A percentile compares a stretch with the other conserved stretches of the same genome.
Conservation (phyloP, 2,329 filamentous ascomycete species). For the Neurospora sp. region DNA sequence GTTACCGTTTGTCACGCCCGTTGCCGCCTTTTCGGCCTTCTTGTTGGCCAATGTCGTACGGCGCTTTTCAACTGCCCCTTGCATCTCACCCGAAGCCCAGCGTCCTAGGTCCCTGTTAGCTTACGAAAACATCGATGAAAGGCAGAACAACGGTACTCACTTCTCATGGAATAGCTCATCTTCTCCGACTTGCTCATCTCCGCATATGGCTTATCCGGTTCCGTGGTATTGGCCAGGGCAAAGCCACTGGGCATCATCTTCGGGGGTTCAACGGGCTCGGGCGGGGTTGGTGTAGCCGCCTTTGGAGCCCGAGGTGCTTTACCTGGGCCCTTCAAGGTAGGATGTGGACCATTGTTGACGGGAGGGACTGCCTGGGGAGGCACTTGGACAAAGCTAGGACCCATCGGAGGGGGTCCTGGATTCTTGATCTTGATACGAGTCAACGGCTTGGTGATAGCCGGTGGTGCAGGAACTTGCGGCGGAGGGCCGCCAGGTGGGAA, state of each 20-base stretch:
- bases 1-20: background rate
- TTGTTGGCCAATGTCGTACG: conserved; percentile 18
- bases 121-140: background rate
- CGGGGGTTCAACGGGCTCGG: background rate
- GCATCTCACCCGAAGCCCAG: conserved; percentile 20
- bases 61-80: conserved; percentile 19
- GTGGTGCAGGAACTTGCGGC: conserved; percentile 13
- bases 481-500: conserved; percentile 9
- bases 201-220: conserved; percentile 43
- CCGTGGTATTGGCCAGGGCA: background rate
- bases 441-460: conserved; percentile 17
- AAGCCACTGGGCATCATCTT: conserved; percentile 2
- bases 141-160: conserved; percentile 28
- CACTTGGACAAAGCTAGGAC: conserved; percentile 2
- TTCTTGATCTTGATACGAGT: conserved; percentile 15
- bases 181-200: conserved; percentile 57
- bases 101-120: conserved; percentile 15
- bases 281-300: conserved; percentile 3
- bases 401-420: background rate
- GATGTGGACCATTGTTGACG: conserved; percentile 8
- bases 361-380: conserved; percentile 12
- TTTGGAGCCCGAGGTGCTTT: conserved; percentile 12
- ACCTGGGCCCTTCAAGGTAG: conserved; percentile 4
- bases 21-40: conserved; percentile 16
- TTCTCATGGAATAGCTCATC: conserved; percentile 57